Base-by-base conservation (phyloP, 345 rosid species). In the Pistacia atlantica region DNA sequence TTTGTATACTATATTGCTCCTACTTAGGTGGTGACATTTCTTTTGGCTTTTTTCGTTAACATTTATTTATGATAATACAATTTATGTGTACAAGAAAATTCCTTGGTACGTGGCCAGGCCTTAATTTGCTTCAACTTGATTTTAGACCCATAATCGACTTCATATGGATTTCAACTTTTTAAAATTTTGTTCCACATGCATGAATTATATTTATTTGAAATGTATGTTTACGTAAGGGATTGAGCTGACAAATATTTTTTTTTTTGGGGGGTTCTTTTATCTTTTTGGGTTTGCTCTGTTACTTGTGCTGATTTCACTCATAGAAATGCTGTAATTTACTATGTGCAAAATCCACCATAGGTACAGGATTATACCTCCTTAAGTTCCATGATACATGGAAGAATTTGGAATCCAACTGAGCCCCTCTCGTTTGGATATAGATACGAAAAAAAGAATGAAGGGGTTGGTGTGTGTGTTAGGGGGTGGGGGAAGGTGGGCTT, bases 331-430 rank as follows among this genome's bases (percentile, higher is more conserved):
- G 14, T 31, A 16, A 46, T 62, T 62, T 60, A 60, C 3, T 48
- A n/a, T 31, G 6, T 46, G 48, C 45, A 57, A 51, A 74, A 16
- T 52, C 51, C 33, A 51, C 31, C 51, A n/a, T 10, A 33, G 63
- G 33, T 7, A 12, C 38, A 73, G 38, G 33, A 48, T 74, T 35
- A 37, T 63, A 61, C 8, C 20, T 25, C 28, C 37, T 20, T 4
- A 60, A 72, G 66, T 59, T 73, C 61, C 49, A 38, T 73, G 13
- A 31, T 17, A 66, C 61, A 20, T 31, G 9, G n/a, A 55, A 3
- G 48, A 8, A 17, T 61, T 61, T 48, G 31, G 20, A 51, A 54
- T 69, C 13, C 17, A 13, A 54, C 46, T 67, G 71, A 67, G 48
- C 48, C 10, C 48, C 35, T 60, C 11, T 72, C 22, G 65, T 58